Evolutionary conservation across 805 yeast genomes (phyloP).

Genomic region (Barnettozyma botsteinii): DNA sequence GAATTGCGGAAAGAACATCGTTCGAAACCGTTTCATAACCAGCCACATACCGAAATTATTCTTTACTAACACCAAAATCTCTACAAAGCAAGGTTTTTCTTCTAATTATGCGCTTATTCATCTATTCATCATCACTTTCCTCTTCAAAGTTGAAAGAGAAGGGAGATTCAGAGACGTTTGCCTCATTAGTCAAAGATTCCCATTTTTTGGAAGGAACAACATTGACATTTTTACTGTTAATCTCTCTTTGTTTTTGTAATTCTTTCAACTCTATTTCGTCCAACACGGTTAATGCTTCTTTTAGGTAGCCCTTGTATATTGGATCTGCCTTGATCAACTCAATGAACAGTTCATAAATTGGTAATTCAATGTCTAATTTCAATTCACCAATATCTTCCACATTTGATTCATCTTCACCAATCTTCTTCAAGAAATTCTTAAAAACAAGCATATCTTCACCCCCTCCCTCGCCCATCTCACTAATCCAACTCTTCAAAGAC

Average conservation of each 20-base stretch:
- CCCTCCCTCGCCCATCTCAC: slow-evolving; percentile 6
- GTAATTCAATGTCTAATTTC: slow-evolving; percentile 33
- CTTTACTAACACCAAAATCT: not conserved
- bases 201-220: slow-evolving; percentile 45
- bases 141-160: slow-evolving; percentile 25
- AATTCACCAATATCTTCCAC: slow-evolving; percentile 64
- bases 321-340: slow-evolving; percentile 38
- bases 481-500: slow-evolving; percentile 22
- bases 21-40: not conserved
- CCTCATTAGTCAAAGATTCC: slow-evolving; percentile 34
- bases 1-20: not conserved
- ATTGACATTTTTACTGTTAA: slow-evolving; percentile 14
- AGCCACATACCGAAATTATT: too few species aligned
- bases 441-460: slow-evolving; percentile 18
- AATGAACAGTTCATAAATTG: slow-evolving; percentile 57
- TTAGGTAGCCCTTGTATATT: slow-evolving; percentile 33
- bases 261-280: slow-evolving; percentile 30
- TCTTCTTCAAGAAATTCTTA: slow-evolving; percentile 25
- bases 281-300: slow-evolving; percentile 31
- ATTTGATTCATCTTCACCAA: slow-evolving; percentile 26
- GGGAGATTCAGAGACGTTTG: slow-evolving; percentile 1
- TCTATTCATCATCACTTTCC: slow-evolving; percentile 18
- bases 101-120: not conserved
- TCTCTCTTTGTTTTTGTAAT: slow-evolving; percentile 13
- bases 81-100: too few species aligned